These are phyloP conservation scores for Paramyrothecium sp. DNA, from an alignment of 2,329 filamentous ascomycete genomes.

Conservation along the genomic window DNA sequence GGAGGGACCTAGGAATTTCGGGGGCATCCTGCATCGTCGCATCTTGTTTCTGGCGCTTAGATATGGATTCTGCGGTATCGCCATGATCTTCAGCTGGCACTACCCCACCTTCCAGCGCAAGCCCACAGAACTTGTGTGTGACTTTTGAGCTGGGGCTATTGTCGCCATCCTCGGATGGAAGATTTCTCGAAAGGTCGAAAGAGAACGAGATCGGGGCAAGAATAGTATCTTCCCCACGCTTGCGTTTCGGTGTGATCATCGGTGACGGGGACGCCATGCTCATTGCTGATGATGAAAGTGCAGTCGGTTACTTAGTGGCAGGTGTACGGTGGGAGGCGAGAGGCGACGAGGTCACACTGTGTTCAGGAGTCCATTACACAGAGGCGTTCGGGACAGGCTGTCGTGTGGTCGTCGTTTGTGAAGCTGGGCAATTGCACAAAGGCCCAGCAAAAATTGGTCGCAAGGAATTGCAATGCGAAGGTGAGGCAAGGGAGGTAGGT, in stretches of 20 bases:
- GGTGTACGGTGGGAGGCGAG: neutral
- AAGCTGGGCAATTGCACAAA: neutral
- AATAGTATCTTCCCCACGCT: conserved; percentile 35
- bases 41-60: conserved; percentile 37
- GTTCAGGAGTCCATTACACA: neutral
- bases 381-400: neutral
- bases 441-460: too few species aligned
- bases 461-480: too few species aligned
- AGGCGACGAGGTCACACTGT: neutral
- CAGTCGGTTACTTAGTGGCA: neutral
- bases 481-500: too few species aligned
- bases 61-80: conserved; percentile 26
- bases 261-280: conserved; percentile 14
- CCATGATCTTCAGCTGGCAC: conserved; percentile 34
- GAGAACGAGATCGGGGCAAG: conserved; percentile 41
- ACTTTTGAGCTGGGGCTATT: conserved; percentile 53
- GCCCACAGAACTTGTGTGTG: conserved; percentile 49
- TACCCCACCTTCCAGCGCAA: conserved; percentile 46
- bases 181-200: conserved; percentile 36
- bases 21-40: conserved; percentile 25
- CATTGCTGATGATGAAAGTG: neutral
- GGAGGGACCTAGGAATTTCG: neutral
- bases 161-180: conserved; percentile 42
- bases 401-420: neutral
- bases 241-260: conserved; percentile 43